phyloP scores from a whole-genome alignment of 257 asterid species.

The Plantago elongata region DNA sequence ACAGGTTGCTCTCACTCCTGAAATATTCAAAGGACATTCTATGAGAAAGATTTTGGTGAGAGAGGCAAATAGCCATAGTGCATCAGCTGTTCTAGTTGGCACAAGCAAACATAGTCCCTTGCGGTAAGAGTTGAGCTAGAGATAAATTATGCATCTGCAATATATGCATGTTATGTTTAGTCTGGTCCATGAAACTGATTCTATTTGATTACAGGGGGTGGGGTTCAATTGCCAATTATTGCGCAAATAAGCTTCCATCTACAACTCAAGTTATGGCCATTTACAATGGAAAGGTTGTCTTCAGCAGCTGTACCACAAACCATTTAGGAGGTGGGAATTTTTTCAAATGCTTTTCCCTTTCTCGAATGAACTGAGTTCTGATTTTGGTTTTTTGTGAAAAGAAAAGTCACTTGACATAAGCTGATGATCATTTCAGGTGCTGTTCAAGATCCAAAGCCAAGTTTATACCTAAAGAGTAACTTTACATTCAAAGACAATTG shows the following conservation, averaged over 20 bases:
- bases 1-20: conserved; percentile 61
- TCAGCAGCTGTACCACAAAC: conserved; percentile 41
- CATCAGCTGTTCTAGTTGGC: conserved; percentile 73
- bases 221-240: conserved; percentile 78
- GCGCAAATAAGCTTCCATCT: conserved; percentile 60
- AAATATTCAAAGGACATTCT: conserved; percentile 64
- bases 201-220: conserved; percentile 42
- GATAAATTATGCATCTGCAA: not conserved
- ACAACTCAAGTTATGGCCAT: conserved; percentile 71
- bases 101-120: conserved; percentile 45
- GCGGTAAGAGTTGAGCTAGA: conserved; percentile 40
- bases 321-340: conserved; percentile 35
- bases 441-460: conserved; percentile 8
- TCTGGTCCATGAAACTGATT: conserved; percentile 18
- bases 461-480: conserved; percentile 11
- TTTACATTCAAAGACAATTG: conserved; percentile 27
- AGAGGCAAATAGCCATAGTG: conserved; percentile 59
- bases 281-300: conserved; percentile 65
- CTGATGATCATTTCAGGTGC: conserved; percentile 31
- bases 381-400: not conserved
- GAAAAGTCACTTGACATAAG: conserved; percentile 7
- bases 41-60: conserved; percentile 60
- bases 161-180: not conserved
- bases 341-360: not conserved
- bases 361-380: not conserved